phyloP scores from a whole-genome alignment of 768 basidiomycete genomes.

The Amanita muscaria region DNA sequence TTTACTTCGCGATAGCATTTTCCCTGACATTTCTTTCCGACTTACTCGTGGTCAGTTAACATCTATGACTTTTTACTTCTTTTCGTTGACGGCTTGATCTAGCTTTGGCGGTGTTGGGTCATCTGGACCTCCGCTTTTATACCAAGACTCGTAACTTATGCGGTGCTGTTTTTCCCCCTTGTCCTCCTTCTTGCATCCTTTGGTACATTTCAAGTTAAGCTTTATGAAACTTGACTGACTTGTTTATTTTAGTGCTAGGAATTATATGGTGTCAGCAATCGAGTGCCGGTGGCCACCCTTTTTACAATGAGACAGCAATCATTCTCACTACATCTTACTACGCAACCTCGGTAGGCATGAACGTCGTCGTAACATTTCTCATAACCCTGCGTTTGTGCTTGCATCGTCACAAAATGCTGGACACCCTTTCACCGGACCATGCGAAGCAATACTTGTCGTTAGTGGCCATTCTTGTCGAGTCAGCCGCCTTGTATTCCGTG shows the following conservation, averaged over 20 bases:
- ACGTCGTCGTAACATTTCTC: constrained; percentile 25
- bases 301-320: constrained; percentile 19
- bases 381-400: constrained; percentile 21
- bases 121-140: constrained; percentile 30
- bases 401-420: constrained; percentile 19
- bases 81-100: not conserved
- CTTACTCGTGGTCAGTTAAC: too few species aligned
- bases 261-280: constrained; percentile 28
- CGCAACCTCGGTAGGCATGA: constrained; percentile 22
- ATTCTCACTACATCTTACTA: constrained; percentile 23
- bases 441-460: constrained; percentile 24
- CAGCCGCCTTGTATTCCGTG: constrained; percentile 26
- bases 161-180: constrained; percentile 20
- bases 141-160: constrained; percentile 17
- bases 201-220: constrained; percentile 3
- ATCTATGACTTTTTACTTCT: too few species aligned
- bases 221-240: too few species aligned
- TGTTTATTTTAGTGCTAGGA: constrained; percentile 26
- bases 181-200: constrained; percentile 23
- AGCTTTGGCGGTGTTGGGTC: constrained; percentile 34
- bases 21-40: too few species aligned
- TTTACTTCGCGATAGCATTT: not conserved
- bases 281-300: constrained; percentile 20
- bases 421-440: constrained; percentile 19
- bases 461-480: constrained; percentile 26